A percentile compares a stretch with the other conserved stretches of the same genome.
phyloP scores from a whole-genome alignment of 2,329 filamentous ascomycete genomes.

The Aspergillus quadrilineatus region DNA sequence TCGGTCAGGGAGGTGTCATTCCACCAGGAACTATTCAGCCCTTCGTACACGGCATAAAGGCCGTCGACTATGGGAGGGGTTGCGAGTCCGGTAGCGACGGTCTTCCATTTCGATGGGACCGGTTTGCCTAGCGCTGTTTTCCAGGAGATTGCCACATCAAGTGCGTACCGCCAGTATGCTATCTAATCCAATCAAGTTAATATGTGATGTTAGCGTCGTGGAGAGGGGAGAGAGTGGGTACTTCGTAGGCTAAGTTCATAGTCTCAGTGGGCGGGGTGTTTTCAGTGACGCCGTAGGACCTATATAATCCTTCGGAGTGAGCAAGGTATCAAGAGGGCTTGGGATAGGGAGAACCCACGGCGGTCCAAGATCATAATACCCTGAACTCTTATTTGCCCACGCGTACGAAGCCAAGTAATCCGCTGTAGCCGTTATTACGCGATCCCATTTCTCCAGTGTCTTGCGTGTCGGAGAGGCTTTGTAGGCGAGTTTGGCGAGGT shows the following conservation, averaged over 20 bases:
- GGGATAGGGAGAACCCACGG: slow-evolving; percentile 8
- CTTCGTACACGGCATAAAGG: slow-evolving; percentile 15
- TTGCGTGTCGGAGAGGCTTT: slow-evolving; percentile 10
- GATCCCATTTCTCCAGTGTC: slow-evolving; percentile 15
- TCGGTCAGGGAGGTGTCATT: slow-evolving; percentile 6
- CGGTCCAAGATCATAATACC: slow-evolving; percentile 19
- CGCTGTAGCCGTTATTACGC: slow-evolving; percentile 12
- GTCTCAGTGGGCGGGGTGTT: slow-evolving; percentile 15
- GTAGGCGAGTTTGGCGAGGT: slow-evolving; percentile 14
- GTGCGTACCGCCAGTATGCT: slow-evolving; percentile 18
- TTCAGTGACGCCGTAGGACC: slow-evolving; percentile 18
- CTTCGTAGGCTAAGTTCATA: slow-evolving; percentile 19
- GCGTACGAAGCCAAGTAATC: slow-evolving; percentile 19
- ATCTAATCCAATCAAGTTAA: background rate
- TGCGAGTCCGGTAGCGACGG: slow-evolving; percentile 8
- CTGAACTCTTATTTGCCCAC: slow-evolving; percentile 14
- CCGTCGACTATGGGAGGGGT: slow-evolving; percentile 9
- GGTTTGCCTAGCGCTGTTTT: slow-evolving; percentile 8
- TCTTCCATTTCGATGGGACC: slow-evolving; percentile 7
- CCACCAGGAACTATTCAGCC: slow-evolving; percentile 18
- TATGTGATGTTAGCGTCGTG: background rate
- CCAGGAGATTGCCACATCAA: slow-evolving; percentile 14
- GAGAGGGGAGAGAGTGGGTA: background rate
- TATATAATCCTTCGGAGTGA: background rate
- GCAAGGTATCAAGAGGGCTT: background rate